Percentiles rank a stretch among this genome's conserved stretches.
phyloP scores from a whole-genome alignment of 495 filamentous ascomycete species.

The Neurospora intermedia region DNA sequence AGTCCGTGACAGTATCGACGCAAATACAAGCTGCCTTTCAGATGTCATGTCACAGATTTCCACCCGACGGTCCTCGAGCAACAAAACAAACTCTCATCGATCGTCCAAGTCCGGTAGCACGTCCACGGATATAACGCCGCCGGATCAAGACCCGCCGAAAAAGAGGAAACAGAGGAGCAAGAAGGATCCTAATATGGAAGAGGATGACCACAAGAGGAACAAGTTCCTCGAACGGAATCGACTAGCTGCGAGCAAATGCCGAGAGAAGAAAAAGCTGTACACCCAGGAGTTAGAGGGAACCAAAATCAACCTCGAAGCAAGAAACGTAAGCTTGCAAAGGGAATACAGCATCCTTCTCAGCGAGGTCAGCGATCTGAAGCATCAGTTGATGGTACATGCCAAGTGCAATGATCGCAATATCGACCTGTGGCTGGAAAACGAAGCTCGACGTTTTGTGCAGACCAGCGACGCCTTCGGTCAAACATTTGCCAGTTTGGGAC shows the following conservation, averaged over 20 bases:
- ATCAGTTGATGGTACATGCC: constrained; percentile 48
- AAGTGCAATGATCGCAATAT: constrained; percentile 45
- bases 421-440: constrained; percentile 34
- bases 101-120: constrained; percentile 12
- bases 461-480: constrained; percentile 24
- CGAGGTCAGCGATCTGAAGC: constrained; percentile 45
- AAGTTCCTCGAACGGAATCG: constrained; percentile 71
- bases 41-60: constrained; percentile 9
- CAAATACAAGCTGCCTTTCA: constrained; percentile 11
- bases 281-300: constrained; percentile 48
- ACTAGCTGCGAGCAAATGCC: constrained; percentile 75
- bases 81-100: constrained; percentile 13
- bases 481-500: constrained; percentile 13
- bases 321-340: constrained; percentile 25
- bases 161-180: constrained; percentile 9
- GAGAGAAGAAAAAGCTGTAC: constrained; percentile 77
- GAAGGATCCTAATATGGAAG: constrained; percentile 5
- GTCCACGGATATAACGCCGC: constrained; percentile 16
- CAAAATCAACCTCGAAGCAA: constrained; percentile 27
- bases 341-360: constrained; percentile 29
- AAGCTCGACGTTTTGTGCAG: constrained; percentile 31
- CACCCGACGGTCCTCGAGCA: constrained; percentile 16
- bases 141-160: constrained; percentile 11
- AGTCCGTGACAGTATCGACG: constrained; percentile 6
- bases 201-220: constrained; percentile 23